These are phyloP conservation scores for Flaveria trinervia DNA, from an alignment of 129 eudicot species.

Conservation along the genomic window DNA sequence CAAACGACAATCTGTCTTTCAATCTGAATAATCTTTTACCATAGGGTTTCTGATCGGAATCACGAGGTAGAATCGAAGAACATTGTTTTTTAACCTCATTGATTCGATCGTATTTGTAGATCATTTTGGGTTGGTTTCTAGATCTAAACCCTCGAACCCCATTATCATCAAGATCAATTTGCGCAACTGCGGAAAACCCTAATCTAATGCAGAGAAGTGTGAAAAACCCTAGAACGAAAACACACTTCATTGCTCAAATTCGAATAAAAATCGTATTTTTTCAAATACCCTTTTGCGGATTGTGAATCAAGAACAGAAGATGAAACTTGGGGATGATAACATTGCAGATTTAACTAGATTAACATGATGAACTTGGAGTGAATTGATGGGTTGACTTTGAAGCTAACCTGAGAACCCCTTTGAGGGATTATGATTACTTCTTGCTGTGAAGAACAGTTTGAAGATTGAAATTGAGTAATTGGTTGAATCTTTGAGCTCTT, in stretches of 20 bases:
- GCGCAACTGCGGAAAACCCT: conserved; percentile 28
- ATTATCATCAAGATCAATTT: conserved; percentile 12
- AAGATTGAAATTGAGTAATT: neutral
- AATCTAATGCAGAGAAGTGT: neutral
- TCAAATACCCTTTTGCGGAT: conserved; percentile 23
- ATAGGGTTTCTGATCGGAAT: conserved; percentile 48
- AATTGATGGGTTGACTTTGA: conserved; percentile 8
- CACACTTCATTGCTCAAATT: conserved; percentile 38
- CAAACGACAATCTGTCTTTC: conserved; percentile 58
- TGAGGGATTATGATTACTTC: conserved; percentile 4
- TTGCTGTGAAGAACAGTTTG: neutral
- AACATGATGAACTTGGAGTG: neutral
- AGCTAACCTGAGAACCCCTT: conserved; percentile 27
- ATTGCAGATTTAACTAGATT: neutral
- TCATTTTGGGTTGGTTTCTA: conserved; percentile 35
- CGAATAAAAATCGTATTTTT: conserved; percentile 6
- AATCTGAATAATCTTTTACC: conserved; percentile 46
- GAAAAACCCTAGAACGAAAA: conserved; percentile 38
- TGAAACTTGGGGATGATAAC: conserved; percentile 2
- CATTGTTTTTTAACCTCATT: conserved; percentile 69
- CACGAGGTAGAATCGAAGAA: conserved; percentile 46
- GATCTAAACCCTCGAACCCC: conserved; percentile 38
- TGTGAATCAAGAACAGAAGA: neutral
- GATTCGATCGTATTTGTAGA: conserved; percentile 58
- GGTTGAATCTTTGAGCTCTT: conserved; percentile 1